A percentile compares a stretch with the other conserved stretches of the same genome.
Evolutionary conservation across 2,329 filamentous ascomycete species (phyloP).

Genomic region (Calonectria hawksworthii): DNA sequence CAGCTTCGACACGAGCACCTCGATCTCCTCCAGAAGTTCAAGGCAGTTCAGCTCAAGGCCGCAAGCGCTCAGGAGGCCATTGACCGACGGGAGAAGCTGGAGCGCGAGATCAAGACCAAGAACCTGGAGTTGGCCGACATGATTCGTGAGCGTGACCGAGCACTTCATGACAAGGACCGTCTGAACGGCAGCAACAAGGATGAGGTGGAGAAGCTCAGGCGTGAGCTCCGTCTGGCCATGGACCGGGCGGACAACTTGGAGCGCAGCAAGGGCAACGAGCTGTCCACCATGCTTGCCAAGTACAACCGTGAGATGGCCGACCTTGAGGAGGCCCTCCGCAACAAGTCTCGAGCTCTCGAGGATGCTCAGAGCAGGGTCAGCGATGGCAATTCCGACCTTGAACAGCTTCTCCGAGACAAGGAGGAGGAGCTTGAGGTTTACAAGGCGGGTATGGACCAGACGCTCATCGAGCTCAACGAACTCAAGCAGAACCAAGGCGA

Average conservation of each 20-base stretch:
- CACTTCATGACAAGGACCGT: conserved; percentile 92
- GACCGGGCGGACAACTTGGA: conserved; percentile 95
- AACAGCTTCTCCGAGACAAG: conserved; percentile 89
- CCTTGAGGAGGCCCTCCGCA: conserved; percentile 90
- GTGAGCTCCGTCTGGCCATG: conserved; percentile 91
- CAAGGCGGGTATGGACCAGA: conserved; percentile 98
- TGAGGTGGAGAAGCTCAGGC: conserved; percentile 93
- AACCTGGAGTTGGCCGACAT: conserved; percentile 99
- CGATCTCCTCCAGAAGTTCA: conserved; percentile 95
- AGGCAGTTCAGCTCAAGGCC: conserved; percentile 94
- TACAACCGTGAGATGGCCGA: conserved; percentile 98
- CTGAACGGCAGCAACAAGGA: conserved; percentile 89
- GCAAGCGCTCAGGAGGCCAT: conserved; percentile 98
- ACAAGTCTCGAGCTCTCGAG: conserved; percentile 89
- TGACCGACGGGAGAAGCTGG: conserved; percentile 92
- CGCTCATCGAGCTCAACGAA: conserved; percentile 91
- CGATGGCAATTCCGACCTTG: conserved; percentile 88
- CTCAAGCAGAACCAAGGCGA: conserved; percentile 82
- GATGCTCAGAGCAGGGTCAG: conserved; percentile 83
- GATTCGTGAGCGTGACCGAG: conserved; percentile 96
- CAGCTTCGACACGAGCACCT: conserved; percentile 96
- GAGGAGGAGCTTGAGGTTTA: conserved; percentile 98
- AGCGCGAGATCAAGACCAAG: conserved; percentile 99
- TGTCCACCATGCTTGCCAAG: conserved; percentile 93
- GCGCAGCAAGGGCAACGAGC: conserved; percentile 92